Conservation (phyloP, 2,329 filamentous ascomycete genomes). For the Whalleya microplaca region DNA sequence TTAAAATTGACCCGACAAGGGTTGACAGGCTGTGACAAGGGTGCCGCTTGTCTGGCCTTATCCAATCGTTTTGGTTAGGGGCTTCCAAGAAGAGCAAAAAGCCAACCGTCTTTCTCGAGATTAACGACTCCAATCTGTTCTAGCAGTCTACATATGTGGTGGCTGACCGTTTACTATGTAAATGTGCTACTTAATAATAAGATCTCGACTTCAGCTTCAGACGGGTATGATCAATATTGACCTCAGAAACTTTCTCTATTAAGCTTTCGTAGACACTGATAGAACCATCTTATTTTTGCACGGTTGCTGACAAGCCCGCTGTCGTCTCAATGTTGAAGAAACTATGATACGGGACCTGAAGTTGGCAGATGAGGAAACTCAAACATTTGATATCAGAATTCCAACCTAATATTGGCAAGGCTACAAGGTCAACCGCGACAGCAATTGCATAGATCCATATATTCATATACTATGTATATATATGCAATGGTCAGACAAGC, state of each 20-base stretch:
- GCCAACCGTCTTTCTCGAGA: background rate
- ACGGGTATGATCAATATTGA: background rate
- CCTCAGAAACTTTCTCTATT: background rate
- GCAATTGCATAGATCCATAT: background rate
- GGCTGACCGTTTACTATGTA: too few relatives aligned
- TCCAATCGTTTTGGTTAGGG: slow-evolving; percentile 21
- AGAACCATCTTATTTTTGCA: too few relatives aligned
- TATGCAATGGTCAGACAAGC: too few relatives aligned
- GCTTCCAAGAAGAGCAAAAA: slow-evolving; percentile 22
- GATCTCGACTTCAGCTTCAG: background rate
- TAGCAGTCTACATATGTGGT: too few relatives aligned
- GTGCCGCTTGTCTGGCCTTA: background rate
- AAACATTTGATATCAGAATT: background rate
- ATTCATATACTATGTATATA: too few relatives aligned
- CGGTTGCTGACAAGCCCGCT: background rate
- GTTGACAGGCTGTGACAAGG: slow-evolving; percentile 1
- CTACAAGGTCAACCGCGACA: background rate
- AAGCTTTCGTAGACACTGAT: background rate
- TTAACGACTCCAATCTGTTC: too few relatives aligned
- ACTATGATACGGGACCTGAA: background rate
- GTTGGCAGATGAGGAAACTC: background rate
- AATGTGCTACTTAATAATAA: too few relatives aligned
- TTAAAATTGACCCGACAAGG: slow-evolving; percentile 36
- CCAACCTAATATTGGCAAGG: background rate
- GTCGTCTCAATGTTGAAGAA: background rate